Evolutionary conservation across 1,284 basidiomycete species (phyloP), one percentile per base, ranked within the genome.

Genomic region (Erythrobasidium hasegawianum): DNA sequence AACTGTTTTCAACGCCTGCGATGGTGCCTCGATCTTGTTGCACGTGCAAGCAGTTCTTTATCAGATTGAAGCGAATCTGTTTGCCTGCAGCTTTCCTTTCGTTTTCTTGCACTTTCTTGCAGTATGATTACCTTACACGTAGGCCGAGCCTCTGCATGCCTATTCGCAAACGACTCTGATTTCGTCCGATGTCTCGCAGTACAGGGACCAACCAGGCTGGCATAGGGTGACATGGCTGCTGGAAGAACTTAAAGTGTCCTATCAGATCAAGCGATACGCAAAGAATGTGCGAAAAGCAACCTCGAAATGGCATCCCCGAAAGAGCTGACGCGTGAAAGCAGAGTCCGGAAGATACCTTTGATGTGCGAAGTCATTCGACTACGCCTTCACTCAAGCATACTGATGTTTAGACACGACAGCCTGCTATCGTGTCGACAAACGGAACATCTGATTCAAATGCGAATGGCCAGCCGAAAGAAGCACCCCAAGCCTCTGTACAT

Each of bases 191-290:
- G 45, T 24, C 45, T n/a, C n/a, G n/a, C 45, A 53, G 50, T 16
- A 53, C 16, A 20, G 16, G 16, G 43, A 47, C 8, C 43, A 47
- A 24, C 43, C 43, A n/a, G 43, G 43, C 43, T 47, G 43, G 43
- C 43, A 64, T 18, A 52, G 61, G 10, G 40, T 64, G 10, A n/a
- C 54, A 18, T 65, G 62, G 62, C 49, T 65, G 14, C 62, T 65
- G 26, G 62, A 65, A 45, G 62, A 65, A 49, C 56, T 65, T 5
- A 53, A 41, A 18, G 39, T 65, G 11, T 41, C 55, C 26, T 65
- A 65, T 27, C 45, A 65, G 26, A 22, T 64, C 8, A 56, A 64
- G 54, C 53, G 61, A 14, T 45, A 43, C 14, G 45, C 40, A 13
- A 18, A 50, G 39, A 57, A 49, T 9, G 61, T 29, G 41, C 29